These are phyloP conservation scores for Silene latifolia DNA, from an alignment of 148 eudicot species.

Conservation along the genomic window DNA sequence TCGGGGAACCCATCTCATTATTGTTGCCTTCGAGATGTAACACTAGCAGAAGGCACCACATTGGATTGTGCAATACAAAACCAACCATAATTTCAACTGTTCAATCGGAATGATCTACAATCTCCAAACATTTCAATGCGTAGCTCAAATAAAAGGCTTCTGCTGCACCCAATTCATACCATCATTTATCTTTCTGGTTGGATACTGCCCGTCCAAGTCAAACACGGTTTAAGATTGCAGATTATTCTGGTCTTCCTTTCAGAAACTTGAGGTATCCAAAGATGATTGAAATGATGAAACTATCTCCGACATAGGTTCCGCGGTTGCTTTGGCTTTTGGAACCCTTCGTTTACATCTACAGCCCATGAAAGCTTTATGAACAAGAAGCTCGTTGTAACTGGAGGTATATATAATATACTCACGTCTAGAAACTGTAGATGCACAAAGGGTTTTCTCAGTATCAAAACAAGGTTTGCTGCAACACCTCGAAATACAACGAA, in stretches of 20 bases:
- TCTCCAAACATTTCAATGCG: constrained; percentile 19
- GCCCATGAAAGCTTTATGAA: constrained; percentile 23
- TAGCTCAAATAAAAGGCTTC: constrained; percentile 61
- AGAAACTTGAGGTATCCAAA: constrained; percentile 39
- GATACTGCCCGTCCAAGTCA: constrained; percentile 66
- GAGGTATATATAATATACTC: background rate
- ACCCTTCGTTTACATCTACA: constrained; percentile 58
- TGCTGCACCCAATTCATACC: constrained; percentile 61
- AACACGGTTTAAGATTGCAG: constrained; percentile 52
- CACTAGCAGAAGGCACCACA: constrained; percentile 42
- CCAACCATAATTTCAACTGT: constrained; percentile 68
- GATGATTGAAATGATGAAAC: constrained; percentile 51
- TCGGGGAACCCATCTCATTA: constrained; percentile 21
- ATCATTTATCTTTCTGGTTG: constrained; percentile 54
- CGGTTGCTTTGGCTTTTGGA: constrained; percentile 41
- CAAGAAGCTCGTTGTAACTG: background rate
- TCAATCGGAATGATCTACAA: constrained; percentile 23
- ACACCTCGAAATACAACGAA: constrained; percentile 15
- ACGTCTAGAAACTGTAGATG: background rate
- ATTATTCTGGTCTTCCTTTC: constrained; percentile 40
- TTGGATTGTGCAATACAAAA: constrained; percentile 60
- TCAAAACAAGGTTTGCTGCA: background rate
- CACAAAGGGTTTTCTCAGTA: background rate
- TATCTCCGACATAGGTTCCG: constrained; percentile 52
- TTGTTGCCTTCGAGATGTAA: constrained; percentile 35